Conservation (phyloP, 805 yeast genomes). For the Pichia manshurica region DNA sequence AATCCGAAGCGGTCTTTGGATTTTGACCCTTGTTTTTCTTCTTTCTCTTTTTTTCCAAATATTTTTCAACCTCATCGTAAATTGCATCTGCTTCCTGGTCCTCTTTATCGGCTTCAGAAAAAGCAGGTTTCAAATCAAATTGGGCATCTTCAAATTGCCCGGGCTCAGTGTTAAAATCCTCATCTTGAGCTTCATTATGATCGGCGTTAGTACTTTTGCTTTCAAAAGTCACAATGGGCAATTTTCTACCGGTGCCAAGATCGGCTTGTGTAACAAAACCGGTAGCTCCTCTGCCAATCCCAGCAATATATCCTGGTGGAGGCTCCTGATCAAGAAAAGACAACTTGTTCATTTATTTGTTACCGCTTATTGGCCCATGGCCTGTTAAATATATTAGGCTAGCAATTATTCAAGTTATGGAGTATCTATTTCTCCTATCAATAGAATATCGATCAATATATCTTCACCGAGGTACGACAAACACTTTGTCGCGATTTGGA, state of each 20-base stretch:
- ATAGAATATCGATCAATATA: no score
- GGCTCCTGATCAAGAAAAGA: conserved; percentile 77
- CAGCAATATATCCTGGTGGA: conserved; percentile 87
- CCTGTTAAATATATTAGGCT: no score
- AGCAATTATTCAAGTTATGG: no score
- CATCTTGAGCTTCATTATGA: no score
- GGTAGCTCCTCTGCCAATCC: conserved; percentile 91
- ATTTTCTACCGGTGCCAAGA: conserved; percentile 44
- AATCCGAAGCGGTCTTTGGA: conserved; percentile 4
- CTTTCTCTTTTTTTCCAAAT: conserved; percentile 31
- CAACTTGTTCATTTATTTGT: conserved; percentile 34
- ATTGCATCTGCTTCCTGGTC: conserved; percentile 79
- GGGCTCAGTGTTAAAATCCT: conserved; percentile 6
- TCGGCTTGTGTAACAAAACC: conserved; percentile 89
- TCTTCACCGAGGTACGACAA: no score
- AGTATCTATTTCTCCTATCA: no score
- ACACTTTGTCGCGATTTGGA: no score
- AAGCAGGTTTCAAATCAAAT: conserved; percentile 1
- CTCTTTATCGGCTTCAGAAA: conserved; percentile 26
- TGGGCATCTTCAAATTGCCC: conserved; percentile 27
- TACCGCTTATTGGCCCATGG: not conserved
- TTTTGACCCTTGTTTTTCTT: conserved; percentile 22
- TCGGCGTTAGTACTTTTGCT: conserved; percentile 12
- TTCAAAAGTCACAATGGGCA: conserved; percentile 24
- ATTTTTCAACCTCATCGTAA: conserved; percentile 61